These are phyloP conservation scores for Russula griseocarnosa DNA, from an alignment of 768 basidiomycete genomes.

Conservation along the genomic window DNA sequence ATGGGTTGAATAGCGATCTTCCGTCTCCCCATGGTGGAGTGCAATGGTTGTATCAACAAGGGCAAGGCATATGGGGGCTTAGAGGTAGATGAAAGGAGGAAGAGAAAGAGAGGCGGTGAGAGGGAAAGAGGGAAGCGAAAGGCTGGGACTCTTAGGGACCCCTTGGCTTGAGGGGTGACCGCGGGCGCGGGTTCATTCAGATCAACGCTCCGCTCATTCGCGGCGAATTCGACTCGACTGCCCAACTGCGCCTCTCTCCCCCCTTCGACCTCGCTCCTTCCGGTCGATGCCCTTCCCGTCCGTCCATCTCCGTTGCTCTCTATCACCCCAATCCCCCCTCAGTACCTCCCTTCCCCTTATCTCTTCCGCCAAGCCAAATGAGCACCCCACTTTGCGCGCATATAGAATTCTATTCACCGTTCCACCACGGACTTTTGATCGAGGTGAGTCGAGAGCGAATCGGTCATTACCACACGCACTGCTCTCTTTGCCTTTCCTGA, in stretches of 20 bases:
- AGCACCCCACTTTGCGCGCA: conserved; percentile 7
- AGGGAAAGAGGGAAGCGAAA: conserved; percentile 25
- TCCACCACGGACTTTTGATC: background rate
- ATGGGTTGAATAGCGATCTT: conserved; percentile 84
- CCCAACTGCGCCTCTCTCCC: background rate
- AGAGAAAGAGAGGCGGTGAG: conserved; percentile 14
- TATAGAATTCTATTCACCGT: conserved; percentile 9
- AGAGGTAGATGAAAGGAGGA: conserved; percentile 14
- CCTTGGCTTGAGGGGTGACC: conserved; percentile 11
- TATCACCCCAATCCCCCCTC: conserved; percentile 7
- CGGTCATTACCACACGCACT: background rate
- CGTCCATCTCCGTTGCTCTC: conserved; percentile 17
- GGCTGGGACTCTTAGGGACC: conserved; percentile 26
- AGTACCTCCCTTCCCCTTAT: conserved; percentile 1
- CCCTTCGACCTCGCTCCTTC: conserved; percentile 1
- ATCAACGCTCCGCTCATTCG: conserved; percentile 23
- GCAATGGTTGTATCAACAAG: conserved; percentile 12
- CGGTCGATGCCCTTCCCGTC: background rate
- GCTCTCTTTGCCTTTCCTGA: background rate
- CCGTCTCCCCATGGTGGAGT: conserved; percentile 56
- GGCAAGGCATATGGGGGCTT: conserved; percentile 11
- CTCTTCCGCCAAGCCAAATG: background rate
- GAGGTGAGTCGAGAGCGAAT: background rate
- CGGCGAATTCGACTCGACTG: conserved; percentile 8
- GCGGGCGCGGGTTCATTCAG: conserved; percentile 22